Evolutionary conservation across 495 filamentous ascomycete species (phyloP).

Genomic region (Bryoglossum gracile): DNA sequence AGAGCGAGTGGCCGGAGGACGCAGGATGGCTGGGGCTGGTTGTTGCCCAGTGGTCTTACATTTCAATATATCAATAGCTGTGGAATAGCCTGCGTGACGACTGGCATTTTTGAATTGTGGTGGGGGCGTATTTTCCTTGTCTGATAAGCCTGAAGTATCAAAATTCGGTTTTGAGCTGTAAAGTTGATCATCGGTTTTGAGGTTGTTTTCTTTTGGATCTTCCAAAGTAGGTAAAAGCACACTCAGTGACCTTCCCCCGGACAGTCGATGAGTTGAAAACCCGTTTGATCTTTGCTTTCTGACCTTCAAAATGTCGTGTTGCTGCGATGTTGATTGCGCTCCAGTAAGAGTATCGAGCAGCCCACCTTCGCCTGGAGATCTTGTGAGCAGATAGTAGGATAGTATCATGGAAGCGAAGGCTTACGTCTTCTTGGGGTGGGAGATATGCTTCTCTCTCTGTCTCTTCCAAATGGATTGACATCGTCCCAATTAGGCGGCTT

Average conservation of each 20-base stretch:
- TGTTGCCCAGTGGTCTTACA: too few relatives aligned
- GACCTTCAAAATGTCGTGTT: slow-evolving; percentile 6
- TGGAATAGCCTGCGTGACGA: not conserved
- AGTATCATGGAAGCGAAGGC: not conserved
- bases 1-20: too few relatives aligned
- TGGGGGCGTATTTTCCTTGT: slow-evolving; percentile 1
- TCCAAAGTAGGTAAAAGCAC: slow-evolving; percentile 33
- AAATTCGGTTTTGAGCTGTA: not conserved
- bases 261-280: slow-evolving; percentile 20
- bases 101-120: not conserved
- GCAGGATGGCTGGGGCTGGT: too few relatives aligned
- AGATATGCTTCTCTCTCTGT: slow-evolving; percentile 16
- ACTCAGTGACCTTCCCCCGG: slow-evolving; percentile 17
- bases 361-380: not conserved
- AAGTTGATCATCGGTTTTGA: not conserved
- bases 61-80: too few relatives aligned
- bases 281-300: slow-evolving; percentile 25
- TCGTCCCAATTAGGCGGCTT: slow-evolving; percentile 28
- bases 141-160: not conserved
- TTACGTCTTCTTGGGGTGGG: slow-evolving; percentile 21
- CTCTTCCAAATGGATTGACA: slow-evolving; percentile 2
- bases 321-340: not conserved
- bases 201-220: slow-evolving; percentile 11
- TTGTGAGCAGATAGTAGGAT: not conserved
- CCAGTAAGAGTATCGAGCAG: not conserved